Evolutionary conservation across 2,329 filamentous ascomycete genomes (phyloP).

Genomic region (Tympanopsis confertula): DNA sequence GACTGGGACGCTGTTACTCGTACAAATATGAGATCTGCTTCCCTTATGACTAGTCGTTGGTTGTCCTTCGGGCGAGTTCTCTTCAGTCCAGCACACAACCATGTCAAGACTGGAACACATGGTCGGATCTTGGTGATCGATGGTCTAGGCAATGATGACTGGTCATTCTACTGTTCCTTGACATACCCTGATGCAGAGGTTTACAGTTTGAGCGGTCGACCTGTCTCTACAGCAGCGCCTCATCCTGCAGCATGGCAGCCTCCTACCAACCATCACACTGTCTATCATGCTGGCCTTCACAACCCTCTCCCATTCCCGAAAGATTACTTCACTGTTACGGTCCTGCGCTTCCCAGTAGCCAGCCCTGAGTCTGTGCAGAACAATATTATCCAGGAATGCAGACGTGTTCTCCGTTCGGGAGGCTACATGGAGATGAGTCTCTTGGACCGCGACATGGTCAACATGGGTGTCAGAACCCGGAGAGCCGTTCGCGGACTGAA

Average conservation of each 20-base stretch:
- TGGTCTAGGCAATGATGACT: conserved; percentile 35
- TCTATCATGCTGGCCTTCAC: conserved; percentile 24
- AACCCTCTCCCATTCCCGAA: conserved; percentile 30
- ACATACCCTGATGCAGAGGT: conserved; percentile 30
- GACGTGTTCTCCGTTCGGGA: conserved; percentile 31
- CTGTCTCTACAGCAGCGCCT: conserved; percentile 13
- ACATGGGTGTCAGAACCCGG: conserved; percentile 31
- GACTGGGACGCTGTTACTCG: too few species aligned
- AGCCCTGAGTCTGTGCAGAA: conserved; percentile 26
- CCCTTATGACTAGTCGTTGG: conserved; percentile 35
- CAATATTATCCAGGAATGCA: conserved; percentile 32
- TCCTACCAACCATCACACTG: conserved; percentile 25
- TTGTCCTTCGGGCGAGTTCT: conserved; percentile 34
- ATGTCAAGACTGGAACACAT: conserved; percentile 23
- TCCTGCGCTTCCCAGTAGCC: conserved; percentile 30
- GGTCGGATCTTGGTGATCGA: conserved; percentile 33
- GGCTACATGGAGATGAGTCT: conserved; percentile 34
- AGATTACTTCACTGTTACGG: conserved; percentile 28
- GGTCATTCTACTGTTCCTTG: conserved; percentile 36
- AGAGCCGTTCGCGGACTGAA: conserved; percentile 30
- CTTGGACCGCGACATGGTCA: conserved; percentile 34
- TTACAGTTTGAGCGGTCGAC: conserved; percentile 25
- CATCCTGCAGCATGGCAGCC: conserved; percentile 27
- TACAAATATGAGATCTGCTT: conserved; percentile 33
- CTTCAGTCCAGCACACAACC: conserved; percentile 33